phyloP scores from a whole-genome alignment of 352 stramenopile genomes.

The Pythium folliculosum region DNA sequence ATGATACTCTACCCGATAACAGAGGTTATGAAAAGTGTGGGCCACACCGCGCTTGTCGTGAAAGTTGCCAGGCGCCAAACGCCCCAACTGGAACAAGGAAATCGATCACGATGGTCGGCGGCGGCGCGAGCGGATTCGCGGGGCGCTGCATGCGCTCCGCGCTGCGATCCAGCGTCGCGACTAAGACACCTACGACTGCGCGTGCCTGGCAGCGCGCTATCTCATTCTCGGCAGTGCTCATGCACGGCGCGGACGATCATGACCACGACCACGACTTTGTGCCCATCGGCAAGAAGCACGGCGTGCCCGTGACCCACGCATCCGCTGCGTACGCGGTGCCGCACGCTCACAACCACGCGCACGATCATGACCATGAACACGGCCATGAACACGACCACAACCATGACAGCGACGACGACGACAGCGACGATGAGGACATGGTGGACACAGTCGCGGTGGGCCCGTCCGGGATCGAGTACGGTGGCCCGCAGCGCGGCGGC shows the following conservation, averaged over 20 bases:
- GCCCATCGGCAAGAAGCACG: conserved; percentile 23
- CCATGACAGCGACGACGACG: conserved; percentile 34
- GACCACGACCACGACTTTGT: conserved; percentile 43
- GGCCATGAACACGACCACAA: conserved; percentile 19
- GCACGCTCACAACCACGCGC: conserved; percentile 24
- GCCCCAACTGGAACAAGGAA: neutral
- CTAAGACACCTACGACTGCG: neutral
- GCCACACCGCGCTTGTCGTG: conserved; percentile 5
- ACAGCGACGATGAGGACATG: conserved; percentile 87
- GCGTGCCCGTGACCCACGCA: conserved; percentile 9
- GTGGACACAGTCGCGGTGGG: conserved; percentile 95
- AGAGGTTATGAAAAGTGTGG: conserved; percentile 11
- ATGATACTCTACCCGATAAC: neutral
- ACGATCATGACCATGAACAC: conserved; percentile 30
- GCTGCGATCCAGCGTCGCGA: neutral
- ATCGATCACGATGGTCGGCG: conserved; percentile 24
- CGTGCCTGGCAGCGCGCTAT: conserved; percentile 26
- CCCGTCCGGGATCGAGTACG: conserved; percentile 90
- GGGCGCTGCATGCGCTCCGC: conserved; percentile 16
- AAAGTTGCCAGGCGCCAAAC: neutral
- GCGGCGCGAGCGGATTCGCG: neutral
- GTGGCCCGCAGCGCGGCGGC: conserved; percentile 92
- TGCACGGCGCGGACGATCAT: conserved; percentile 33
- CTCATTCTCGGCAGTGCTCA: conserved; percentile 28
- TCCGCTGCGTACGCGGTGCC: neutral